phyloP scores from a whole-genome alignment of 805 yeast genomes.

The Candida coleopterorum region DNA sequence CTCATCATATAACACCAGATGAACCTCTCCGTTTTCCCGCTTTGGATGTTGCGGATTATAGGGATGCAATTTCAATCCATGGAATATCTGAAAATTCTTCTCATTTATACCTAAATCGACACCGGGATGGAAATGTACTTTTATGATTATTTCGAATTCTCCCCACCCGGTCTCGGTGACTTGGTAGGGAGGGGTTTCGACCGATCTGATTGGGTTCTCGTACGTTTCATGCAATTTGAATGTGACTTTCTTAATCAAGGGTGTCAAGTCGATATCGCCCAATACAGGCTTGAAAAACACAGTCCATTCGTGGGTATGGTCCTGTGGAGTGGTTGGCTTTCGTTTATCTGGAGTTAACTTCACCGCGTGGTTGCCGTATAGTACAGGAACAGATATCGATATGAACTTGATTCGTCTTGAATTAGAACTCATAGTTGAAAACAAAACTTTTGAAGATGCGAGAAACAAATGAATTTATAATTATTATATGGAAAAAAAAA shows the following conservation, averaged over 20 bases:
- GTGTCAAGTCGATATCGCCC: constrained; percentile 69
- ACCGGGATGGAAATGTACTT: constrained; percentile 80
- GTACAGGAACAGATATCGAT: constrained; percentile 39
- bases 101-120: constrained; percentile 62
- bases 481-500: too few species aligned
- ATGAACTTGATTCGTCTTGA: constrained; percentile 25
- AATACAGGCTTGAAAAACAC: constrained; percentile 77
- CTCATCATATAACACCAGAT: constrained; percentile 69
- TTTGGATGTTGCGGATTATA: constrained; percentile 46
- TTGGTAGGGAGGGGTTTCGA: constrained; percentile 89
- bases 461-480: too few species aligned
- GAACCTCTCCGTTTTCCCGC: constrained; percentile 39
- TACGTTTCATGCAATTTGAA: constrained; percentile 96
- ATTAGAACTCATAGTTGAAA: constrained; percentile 13
- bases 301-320: constrained; percentile 96
- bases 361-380: constrained; percentile 39
- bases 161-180: constrained; percentile 99
- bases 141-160: constrained; percentile 88
- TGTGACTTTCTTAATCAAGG: constrained; percentile 82
- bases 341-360: constrained; percentile 33
- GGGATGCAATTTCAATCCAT: constrained; percentile 89
- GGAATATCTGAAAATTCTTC: constrained; percentile 80
- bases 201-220: constrained; percentile 75
- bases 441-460: too few species aligned
- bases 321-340: constrained; percentile 53